Conservation (phyloP, 805 yeast genomes). For the Blastobotrys americana region DNA sequence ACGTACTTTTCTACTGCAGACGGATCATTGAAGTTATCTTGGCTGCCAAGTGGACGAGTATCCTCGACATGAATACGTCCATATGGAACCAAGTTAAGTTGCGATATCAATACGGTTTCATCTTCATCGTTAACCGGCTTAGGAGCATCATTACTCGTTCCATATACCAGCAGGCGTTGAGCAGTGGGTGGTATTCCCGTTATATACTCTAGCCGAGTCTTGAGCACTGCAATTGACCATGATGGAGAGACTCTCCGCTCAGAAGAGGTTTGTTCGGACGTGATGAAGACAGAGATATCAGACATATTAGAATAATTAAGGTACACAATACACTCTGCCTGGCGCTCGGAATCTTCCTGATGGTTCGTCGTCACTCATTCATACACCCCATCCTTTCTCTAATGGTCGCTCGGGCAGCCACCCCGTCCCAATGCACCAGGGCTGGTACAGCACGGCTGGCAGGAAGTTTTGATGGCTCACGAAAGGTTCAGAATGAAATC, state of each 20-base stretch:
- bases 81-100: conserved; percentile 27
- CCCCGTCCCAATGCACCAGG: no score
- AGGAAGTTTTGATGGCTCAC: no score
- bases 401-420: background rate
- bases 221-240: conserved; percentile 53
- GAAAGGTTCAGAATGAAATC: no score
- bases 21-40: conserved; percentile 28
- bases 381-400: background rate
- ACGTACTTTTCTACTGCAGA: conserved; percentile 37
- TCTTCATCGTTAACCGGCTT: conserved; percentile 11
- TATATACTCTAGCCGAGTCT: conserved; percentile 51
- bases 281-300: conserved; percentile 49
- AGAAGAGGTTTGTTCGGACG: conserved; percentile 61
- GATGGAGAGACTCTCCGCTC: conserved; percentile 57
- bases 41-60: conserved; percentile 26
- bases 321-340: conserved; percentile 1
- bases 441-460: no score
- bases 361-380: background rate
- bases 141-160: conserved; percentile 11
- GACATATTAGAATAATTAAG: conserved; percentile 16
- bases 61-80: conserved; percentile 44
- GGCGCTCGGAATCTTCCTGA: background rate
- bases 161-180: conserved; percentile 35
- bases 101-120: conserved; percentile 22
- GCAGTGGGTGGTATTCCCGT: conserved; percentile 63